Evolutionary conservation across 2,329 filamentous ascomycete species (phyloP).

Genomic region (Aspergillus unguis): DNA sequence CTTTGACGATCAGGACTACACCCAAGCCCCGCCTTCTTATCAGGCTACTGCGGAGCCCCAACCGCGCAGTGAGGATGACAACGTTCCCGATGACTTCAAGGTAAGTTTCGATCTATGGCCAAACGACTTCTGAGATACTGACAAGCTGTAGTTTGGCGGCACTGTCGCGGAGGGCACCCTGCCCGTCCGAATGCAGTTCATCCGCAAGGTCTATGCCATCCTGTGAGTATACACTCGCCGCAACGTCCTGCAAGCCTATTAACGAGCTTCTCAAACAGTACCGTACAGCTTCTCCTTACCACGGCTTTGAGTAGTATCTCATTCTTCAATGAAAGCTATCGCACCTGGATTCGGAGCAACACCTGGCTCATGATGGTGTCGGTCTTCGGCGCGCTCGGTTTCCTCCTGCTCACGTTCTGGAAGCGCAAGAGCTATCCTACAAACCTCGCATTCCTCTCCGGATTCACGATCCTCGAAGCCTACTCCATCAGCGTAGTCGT

Average conservation of each 20-base stretch:
- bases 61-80: conserved; percentile 76
- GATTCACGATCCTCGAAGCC: conserved; percentile 87
- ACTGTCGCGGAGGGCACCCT: conserved; percentile 90
- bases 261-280: conserved; percentile 44
- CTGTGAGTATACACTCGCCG: conserved; percentile 51
- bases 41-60: conserved; percentile 55
- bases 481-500: conserved; percentile 92
- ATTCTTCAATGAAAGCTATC: conserved; percentile 79
- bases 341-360: conserved; percentile 79
- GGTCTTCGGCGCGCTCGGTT: conserved; percentile 76
- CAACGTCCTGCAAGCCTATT: background rate
- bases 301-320: conserved; percentile 75
- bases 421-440: conserved; percentile 93
- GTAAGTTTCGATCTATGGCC: conserved; percentile 38
- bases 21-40: conserved; percentile 82
- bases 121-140: conserved; percentile 7
- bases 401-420: conserved; percentile 88
- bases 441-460: conserved; percentile 81
- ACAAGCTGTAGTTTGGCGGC: conserved; percentile 69
- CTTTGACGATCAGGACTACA: conserved; percentile 67
- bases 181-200: conserved; percentile 94
- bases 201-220: conserved; percentile 97
- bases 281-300: conserved; percentile 86
- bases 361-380: conserved; percentile 82
- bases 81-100: conserved; percentile 97